Conservation (phyloP, 2,329 filamentous ascomycete genomes). For the Pseudocercospora pini-densiflorae region DNA sequence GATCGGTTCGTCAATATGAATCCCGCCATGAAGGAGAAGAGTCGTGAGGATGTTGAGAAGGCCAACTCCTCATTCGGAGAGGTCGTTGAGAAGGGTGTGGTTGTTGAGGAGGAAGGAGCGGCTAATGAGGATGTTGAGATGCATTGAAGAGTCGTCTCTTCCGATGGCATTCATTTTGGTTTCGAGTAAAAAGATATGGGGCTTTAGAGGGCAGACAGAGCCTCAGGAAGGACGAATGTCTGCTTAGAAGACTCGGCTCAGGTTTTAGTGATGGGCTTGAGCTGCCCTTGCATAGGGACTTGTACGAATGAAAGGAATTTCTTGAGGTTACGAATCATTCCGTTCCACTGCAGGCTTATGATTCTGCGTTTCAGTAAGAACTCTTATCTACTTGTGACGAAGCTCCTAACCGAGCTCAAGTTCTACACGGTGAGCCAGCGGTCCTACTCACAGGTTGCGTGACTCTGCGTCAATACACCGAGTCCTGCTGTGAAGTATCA, state of each 20-base stretch:
- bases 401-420: too few species aligned
- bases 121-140: constrained; percentile 33
- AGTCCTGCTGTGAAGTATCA: too few species aligned
- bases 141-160: constrained; percentile 13
- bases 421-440: too few species aligned
- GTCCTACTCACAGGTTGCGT: too few species aligned
- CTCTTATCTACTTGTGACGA: too few species aligned
- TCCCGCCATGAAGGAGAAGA: constrained; percentile 52
- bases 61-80: constrained; percentile 41
- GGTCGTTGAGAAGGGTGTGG: constrained; percentile 29
- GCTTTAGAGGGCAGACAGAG: neutral
- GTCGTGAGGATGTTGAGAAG: constrained; percentile 52
- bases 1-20: constrained; percentile 52
- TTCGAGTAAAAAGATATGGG: neutral
- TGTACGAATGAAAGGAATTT: neutral
- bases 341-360: neutral
- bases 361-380: neutral
- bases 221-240: neutral
- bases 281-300: neutral
- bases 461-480: too few species aligned
- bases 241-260: neutral
- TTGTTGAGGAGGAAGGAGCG: constrained; percentile 19
- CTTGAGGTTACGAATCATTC: too few species aligned
- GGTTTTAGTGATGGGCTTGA: neutral
- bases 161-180: neutral